Base-by-base conservation (phyloP, 352 stramenopile genomes). In the Globisporangium carolinianum region DNA sequence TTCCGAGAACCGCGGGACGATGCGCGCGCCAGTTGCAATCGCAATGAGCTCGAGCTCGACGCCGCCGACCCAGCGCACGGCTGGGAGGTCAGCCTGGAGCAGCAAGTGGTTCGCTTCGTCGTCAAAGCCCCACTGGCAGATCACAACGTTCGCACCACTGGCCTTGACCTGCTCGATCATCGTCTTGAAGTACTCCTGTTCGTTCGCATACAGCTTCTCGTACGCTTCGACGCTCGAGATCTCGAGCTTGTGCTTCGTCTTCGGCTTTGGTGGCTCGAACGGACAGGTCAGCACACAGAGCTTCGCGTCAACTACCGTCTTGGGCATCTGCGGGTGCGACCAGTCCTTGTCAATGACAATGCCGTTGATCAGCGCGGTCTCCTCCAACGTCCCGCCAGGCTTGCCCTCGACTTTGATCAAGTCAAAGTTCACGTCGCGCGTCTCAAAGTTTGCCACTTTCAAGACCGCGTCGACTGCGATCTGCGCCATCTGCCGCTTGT, bases 311-410 rank as follows among this genome's bases (percentile, higher is more conserved):
- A 97, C 94, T 42, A 99, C 86, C 49, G 89, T 75, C 73, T 99
- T 99, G 37, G 91, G 81, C 97, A 99, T 99, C 86, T 99, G 97
- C 32, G 97, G 94, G 78, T 99, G 97, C 49, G 83, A 98, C 63
- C 99, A 99, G 72, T 99, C 97, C 91, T 99, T 99, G 79, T 99
- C 97, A 66, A 99, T 97, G 43, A 99, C 96, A 59, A 99, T 98
- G 39, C 97, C 97, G 65, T 98, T 92, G 65, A 99, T 98, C 52
- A 99, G 83, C 66, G 97, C 83, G 35, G 97, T 99, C 55, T 99
- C 97, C 60, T 98, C 94, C 2, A 99, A 73, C 37, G 91, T 97
- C 9, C 97, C 97, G 38, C 97, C 97, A 0, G 96, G 80, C 76
- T 99, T 99, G 60, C 96, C 97, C 69, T 99, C 96, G 67, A 99